Conservation (phyloP, 1,284 basidiomycete genomes). For the Ceratobasidium sp. region DNA sequence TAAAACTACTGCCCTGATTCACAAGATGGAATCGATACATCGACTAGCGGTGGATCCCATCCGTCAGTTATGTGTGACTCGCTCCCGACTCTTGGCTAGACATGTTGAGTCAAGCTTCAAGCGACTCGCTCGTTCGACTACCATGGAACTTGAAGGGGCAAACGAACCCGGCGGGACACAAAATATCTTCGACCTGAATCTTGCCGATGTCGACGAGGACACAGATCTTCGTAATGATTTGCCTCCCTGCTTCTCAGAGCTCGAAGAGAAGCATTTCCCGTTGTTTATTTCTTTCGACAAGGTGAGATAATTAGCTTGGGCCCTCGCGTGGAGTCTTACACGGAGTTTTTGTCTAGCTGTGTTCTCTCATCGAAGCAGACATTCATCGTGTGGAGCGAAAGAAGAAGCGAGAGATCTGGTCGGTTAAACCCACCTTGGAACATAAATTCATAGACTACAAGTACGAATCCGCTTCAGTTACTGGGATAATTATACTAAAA, state of each 20-base stretch:
- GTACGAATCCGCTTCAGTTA: background rate
- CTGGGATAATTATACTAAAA: no score
- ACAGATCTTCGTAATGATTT: constrained; percentile 13
- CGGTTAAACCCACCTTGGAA: background rate
- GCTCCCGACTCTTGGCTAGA: constrained; percentile 5
- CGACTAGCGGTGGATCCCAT: background rate
- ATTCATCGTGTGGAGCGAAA: constrained; percentile 41
- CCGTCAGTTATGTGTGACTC: constrained; percentile 38
- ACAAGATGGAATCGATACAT: constrained; percentile 12
- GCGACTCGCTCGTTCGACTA: background rate
- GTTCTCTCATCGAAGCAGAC: constrained; percentile 32
- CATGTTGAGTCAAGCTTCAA: constrained; percentile 10
- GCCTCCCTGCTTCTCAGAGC: constrained; percentile 7
- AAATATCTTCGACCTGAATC: background rate
- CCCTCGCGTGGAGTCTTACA: no score
- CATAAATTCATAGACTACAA: background rate
- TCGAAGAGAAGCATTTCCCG: constrained; percentile 35
- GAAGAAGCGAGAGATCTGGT: background rate
- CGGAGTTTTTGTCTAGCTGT: constrained; percentile 1
- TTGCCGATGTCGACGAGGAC: constrained; percentile 41
- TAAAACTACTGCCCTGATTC: constrained; percentile 29
- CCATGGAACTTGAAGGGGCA: background rate
- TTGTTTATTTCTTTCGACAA: constrained; percentile 43
- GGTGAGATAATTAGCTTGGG: no score
- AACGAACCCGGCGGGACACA: background rate